A percentile compares a stretch with the other conserved stretches of the same genome.
Conservation (phyloP, 2,329 filamentous ascomycete species). For the Pseudocercospora fuligena region DNA sequence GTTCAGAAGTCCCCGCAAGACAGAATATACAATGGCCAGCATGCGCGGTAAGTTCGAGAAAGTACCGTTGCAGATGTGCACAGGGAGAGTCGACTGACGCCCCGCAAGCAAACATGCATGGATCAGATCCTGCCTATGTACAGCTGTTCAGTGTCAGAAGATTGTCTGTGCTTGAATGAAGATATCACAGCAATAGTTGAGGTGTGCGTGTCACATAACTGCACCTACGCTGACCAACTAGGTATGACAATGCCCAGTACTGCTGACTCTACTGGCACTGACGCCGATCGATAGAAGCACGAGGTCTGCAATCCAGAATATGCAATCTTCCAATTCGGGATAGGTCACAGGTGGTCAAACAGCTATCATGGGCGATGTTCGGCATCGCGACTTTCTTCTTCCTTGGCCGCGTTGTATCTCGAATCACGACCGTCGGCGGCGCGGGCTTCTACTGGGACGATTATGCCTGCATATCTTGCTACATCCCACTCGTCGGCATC, state of each 20-base stretch:
- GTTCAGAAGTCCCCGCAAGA: background rate
- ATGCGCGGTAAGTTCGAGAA: constrained; percentile 10
- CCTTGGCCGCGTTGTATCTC: background rate
- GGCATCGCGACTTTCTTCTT: constrained; percentile 11
- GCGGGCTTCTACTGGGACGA: constrained; percentile 13
- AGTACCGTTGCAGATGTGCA: background rate
- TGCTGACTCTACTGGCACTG: background rate
- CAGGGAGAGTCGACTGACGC: background rate
- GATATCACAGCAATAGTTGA: constrained; percentile 9
- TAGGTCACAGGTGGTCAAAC: constrained; percentile 5
- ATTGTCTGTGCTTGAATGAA: constrained; percentile 8
- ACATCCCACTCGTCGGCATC: constrained; percentile 14
- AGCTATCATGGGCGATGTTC: constrained; percentile 17
- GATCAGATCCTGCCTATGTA: constrained; percentile 12
- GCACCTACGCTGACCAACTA: constrained; percentile 16
- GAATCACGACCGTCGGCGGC: background rate
- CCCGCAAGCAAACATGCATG: constrained; percentile 13
- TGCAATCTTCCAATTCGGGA: constrained; percentile 6
- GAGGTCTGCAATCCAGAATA: background rate
- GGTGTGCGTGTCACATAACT: constrained; percentile 14
- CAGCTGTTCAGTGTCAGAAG: constrained; percentile 6
- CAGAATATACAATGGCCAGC: background rate
- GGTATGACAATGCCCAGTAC: background rate
- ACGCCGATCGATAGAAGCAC: background rate
- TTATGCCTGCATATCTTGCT: constrained; percentile 13